These are phyloP conservation scores for Flaveria brownii DNA, from an alignment of 129 eudicot genomes.

Conservation along the genomic window DNA sequence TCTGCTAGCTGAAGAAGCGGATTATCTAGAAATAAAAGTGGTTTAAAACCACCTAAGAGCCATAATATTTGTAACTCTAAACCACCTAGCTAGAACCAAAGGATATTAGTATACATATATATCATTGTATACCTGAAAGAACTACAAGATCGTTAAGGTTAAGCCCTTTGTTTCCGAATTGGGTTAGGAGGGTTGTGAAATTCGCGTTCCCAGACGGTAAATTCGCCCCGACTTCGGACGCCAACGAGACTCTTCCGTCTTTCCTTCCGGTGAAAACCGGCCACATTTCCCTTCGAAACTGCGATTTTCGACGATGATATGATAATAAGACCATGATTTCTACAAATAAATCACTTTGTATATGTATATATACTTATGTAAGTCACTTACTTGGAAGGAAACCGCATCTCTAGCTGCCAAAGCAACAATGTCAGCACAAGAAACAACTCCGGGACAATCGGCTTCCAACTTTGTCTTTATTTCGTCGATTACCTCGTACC, in stretches of 20 bases:
- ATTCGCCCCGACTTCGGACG: conserved; percentile 41
- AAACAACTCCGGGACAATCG: conserved; percentile 46
- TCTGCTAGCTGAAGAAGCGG: too few species aligned
- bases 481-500: conserved; percentile 52
- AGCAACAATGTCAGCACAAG: conserved; percentile 63
- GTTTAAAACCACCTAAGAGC: too few species aligned
- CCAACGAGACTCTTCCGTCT: conserved; percentile 51
- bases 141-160: conserved; percentile 51
- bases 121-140: conserved; percentile 46
- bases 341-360: neutral
- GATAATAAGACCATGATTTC: neutral
- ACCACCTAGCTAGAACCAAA: too few species aligned
- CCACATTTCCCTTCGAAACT: conserved; percentile 55
- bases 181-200: conserved; percentile 42
- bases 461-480: conserved; percentile 47
- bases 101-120: neutral
- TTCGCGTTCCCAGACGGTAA: conserved; percentile 48
- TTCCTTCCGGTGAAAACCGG: conserved; percentile 49
- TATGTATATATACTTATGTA: neutral
- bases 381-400: conserved; percentile 47
- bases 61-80: too few species aligned
- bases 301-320: conserved; percentile 4
- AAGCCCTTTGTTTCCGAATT: conserved; percentile 42
- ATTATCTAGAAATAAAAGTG: too few species aligned
- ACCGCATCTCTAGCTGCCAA: conserved; percentile 63